These are phyloP conservation scores for Didymella lethalis DNA, from an alignment of 2,329 filamentous ascomycete species.

Conservation along the genomic window DNA sequence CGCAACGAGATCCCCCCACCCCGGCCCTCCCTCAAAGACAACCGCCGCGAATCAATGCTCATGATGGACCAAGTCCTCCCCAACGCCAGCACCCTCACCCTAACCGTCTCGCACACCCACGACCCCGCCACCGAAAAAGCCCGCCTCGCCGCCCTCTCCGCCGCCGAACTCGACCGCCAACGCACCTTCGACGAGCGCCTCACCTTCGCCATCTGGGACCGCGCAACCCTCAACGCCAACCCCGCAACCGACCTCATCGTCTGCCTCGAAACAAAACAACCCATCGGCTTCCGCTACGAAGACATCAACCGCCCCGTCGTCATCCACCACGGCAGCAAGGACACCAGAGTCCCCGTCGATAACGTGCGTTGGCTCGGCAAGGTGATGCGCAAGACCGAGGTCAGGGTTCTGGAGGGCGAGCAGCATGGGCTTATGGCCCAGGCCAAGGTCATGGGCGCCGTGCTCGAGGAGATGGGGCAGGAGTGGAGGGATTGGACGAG, in stretches of 20 bases:
- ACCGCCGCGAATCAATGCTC: conserved; percentile 57
- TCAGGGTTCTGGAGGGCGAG: conserved; percentile 87
- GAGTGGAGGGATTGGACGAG: conserved; percentile 71
- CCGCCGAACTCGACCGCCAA: conserved; percentile 76
- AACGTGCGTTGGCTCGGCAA: conserved; percentile 95
- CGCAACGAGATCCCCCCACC: conserved; percentile 21
- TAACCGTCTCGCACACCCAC: conserved; percentile 36
- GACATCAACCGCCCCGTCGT: conserved; percentile 91
- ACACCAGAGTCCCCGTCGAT: conserved; percentile 90
- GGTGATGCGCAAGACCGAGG: conserved; percentile 91
- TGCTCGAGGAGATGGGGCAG: conserved; percentile 91
- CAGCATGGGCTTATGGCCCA: conserved; percentile 97
- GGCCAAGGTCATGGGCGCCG: conserved; percentile 87
- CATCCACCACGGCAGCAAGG: conserved; percentile 91
- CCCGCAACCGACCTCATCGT: conserved; percentile 92
- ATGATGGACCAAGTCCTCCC: conserved; percentile 59
- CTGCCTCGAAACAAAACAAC: conserved; percentile 87
- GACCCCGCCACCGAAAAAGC: conserved; percentile 45
- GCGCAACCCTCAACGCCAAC: conserved; percentile 89
- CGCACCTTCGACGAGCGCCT: conserved; percentile 81
- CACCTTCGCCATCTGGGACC: conserved; percentile 92
- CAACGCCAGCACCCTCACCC: conserved; percentile 45
- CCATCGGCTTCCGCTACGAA: conserved; percentile 95
- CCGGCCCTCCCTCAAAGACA: conserved; percentile 41
- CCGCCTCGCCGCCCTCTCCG: conserved; percentile 62